Evolutionary conservation across 139 green algal genomes (phyloP), one percentile per base, ranked within the genome.

Genomic region (Desmodesmus armatus): DNA sequence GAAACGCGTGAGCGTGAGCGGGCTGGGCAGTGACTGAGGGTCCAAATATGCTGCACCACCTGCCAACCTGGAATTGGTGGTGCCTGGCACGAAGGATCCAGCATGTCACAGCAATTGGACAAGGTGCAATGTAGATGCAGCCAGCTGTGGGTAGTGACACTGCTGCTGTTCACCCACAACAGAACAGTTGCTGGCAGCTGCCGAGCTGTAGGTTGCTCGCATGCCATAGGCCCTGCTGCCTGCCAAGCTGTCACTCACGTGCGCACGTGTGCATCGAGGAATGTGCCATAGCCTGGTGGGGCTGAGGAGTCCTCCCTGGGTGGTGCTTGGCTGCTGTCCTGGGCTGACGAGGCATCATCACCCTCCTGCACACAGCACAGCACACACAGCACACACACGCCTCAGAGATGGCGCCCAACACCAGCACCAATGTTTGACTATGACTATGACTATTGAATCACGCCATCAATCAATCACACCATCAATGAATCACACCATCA

Each of bases 251-350:
- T 5, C 23, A 21, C 73, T 6, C 49, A 82, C 76, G 55, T 82
- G 76, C 76, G 76, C 2, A 82, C 76, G 55, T 82, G 76, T 55
- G 76, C 76, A n/a, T 82, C 37, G 1, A 82, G 55, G 37, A 82
- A 82, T 13, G 63, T 29, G 76, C 76, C 55, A 58, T 82, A 82
- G 37, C 76, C 49, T 37, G 76, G 76, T 31, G 76, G 76, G 5
- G 55, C 25, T 21, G 71, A 53, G 19, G 23, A 19, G n/a, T 72
- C 35, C 27, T 82, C 76, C 11, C 37, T 25, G 40, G 76, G 35
- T 7, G 41, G 47, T 37, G 71, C 35, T 23, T 82, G 62, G 73
- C 31, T 55, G 41, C 47, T 80, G 73, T 67, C 47, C 49, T 47
- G 73, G 15, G 51, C 35, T 53, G 51, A 27, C 9, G 7, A 21